phyloP scores from a whole-genome alignment of 2,329 filamentous ascomycete genomes.

The Paraphoma chrysanthemicola region DNA sequence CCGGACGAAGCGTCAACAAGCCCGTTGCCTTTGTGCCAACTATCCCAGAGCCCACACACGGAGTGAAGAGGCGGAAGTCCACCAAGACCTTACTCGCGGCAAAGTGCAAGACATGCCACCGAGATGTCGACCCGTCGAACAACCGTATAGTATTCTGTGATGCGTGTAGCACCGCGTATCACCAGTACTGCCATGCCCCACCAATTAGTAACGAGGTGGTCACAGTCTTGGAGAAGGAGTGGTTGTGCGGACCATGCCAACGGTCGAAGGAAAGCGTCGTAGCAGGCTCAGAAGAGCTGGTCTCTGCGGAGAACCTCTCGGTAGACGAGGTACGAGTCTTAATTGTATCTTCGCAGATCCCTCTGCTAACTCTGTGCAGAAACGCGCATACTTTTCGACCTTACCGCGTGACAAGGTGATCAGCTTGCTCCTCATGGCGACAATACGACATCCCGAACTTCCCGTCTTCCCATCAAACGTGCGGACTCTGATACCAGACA shows the following conservation, averaged over 20 bases:
- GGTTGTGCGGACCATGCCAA: conserved; percentile 72
- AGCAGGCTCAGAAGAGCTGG: conserved; percentile 46
- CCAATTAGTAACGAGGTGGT: conserved; percentile 74
- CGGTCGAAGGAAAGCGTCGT: conserved; percentile 39
- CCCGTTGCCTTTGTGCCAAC: conserved; percentile 69
- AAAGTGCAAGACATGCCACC: conserved; percentile 75
- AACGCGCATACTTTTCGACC: conserved; percentile 67
- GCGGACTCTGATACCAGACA: conserved; percentile 22
- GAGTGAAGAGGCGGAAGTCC: conserved; percentile 65
- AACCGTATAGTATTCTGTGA: conserved; percentile 90
- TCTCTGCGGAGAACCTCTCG: conserved; percentile 48
- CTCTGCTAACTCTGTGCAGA: conserved; percentile 50
- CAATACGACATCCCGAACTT: conserved; percentile 68
- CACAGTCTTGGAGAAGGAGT: conserved; percentile 69
- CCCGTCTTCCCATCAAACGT: conserved; percentile 65
- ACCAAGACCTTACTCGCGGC: conserved; percentile 58
- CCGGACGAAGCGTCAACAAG: conserved; percentile 74
- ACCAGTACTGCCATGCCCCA: conserved; percentile 82
- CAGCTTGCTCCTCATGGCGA: conserved; percentile 68
- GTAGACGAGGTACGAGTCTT: conserved; percentile 49
- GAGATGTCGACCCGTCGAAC: conserved; percentile 72
- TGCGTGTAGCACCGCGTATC: conserved; percentile 79
- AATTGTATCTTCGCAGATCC: background rate
- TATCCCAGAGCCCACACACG: conserved; percentile 55
- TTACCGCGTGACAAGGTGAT: conserved; percentile 69